Percentiles rank a stretch among this genome's conserved stretches.
Evolutionary conservation across 1,139 yeast species (phyloP).

Genomic region (Saccharomyces hybrid): DNA sequence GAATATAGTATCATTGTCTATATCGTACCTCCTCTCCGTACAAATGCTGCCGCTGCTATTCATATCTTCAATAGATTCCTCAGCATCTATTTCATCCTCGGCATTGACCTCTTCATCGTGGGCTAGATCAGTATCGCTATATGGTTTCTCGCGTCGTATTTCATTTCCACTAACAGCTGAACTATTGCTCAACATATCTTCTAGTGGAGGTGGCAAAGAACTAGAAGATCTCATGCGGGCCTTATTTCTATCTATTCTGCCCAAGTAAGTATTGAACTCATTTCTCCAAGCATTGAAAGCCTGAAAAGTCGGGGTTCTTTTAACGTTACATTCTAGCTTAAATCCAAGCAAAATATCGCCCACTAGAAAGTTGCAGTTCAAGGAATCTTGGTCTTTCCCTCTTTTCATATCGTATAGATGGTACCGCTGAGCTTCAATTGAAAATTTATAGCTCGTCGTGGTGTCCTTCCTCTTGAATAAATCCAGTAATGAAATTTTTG

Average conservation of each 20-base stretch:
- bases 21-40: constrained; percentile 2
- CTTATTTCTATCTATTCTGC: not conserved
- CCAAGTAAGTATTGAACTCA: constrained; percentile 3
- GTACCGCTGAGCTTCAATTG: constrained; percentile 19
- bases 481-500: constrained; percentile 22
- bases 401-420: constrained; percentile 22
- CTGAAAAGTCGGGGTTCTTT: constrained; percentile 14
- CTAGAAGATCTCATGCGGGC: not conserved
- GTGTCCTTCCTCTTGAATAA: constrained; percentile 19
- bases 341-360: constrained; percentile 27
- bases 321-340: constrained; percentile 13
- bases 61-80: constrained; percentile 3
- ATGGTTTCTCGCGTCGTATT: not conserved
- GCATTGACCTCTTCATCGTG: constrained; percentile 4
- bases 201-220: not conserved
- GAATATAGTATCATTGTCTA: constrained; percentile 1
- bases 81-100: constrained; percentile 5
- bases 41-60: constrained; percentile 1
- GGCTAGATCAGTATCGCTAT: not conserved
- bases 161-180: not conserved
- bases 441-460: constrained; percentile 16
- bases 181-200: not conserved
- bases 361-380: constrained; percentile 8
- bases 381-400: constrained; percentile 9
- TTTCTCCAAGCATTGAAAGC: constrained; percentile 21